Evolutionary conservation across 495 filamentous ascomycete species (phyloP), one percentile per base, ranked within the genome.

Genomic region (Talaromyces liani): DNA sequence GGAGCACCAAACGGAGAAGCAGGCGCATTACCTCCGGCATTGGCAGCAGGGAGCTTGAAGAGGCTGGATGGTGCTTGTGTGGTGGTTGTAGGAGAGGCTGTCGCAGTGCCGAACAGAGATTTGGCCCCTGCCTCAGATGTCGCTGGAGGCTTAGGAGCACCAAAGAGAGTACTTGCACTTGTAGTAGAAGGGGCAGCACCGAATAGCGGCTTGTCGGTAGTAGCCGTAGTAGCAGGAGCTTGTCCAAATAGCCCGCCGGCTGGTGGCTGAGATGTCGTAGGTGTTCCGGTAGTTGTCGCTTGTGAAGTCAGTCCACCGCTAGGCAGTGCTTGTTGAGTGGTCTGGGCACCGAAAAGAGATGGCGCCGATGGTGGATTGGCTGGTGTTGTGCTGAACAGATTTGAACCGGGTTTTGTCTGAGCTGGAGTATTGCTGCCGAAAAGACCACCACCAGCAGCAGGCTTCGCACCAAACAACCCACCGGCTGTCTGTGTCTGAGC

Each of bases 351-450:
- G 61, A 75, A 75, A 10, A 72, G 58, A 16, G 72, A 65, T 33
- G 64, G 68, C n/a, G 66, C 62, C 6, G 45, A 49, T 4, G 86
- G 86, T 65, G 83, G 84, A 34, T 85, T 85, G 60, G 85, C 86
- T 49, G 86, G 86, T 63, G 86, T 88, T 33, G 86, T 88, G 2
- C 85, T 88, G 63, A 85, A 83, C 62, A 81, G 64, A 33, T 74
- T 61, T 16, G 67, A 53, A 16, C 53, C 51, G 20, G 64, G 65
- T 61, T 68, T 68, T 3, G 77, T 63, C n/a, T 79, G 77, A 12
- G 71, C 75, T 58, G 75, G 73, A 34, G 77, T 82, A 16, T 77
- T 63, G 31, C 68, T 70, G 49, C 77, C 78, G 64, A 84, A 83
- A 34, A 82, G 59, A 27, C 65, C 66, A 29, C 69, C 67, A 27